phyloP scores from a whole-genome alignment of 768 basidiomycete species.

The Agrocybe chaxingu region DNA sequence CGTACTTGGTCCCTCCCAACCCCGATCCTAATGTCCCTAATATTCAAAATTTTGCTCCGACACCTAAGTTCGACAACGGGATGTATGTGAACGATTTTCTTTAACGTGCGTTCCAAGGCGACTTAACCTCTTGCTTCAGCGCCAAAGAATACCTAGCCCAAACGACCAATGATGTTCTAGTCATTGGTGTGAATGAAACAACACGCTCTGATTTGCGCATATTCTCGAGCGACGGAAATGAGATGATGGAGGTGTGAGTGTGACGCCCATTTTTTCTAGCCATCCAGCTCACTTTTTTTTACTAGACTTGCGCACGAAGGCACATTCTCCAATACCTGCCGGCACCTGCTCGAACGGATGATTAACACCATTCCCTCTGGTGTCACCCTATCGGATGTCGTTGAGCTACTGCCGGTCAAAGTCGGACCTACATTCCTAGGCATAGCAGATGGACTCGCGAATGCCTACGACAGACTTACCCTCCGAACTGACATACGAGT shows the following conservation, averaged over 20 bases:
- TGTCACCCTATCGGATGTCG: constrained; percentile 35
- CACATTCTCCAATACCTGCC: constrained; percentile 29
- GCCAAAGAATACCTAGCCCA: constrained; percentile 37
- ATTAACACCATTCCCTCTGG: constrained; percentile 38
- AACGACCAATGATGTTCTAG: constrained; percentile 35
- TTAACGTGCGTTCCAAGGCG: not conserved
- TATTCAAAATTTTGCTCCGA: constrained; percentile 30
- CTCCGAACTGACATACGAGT: too few species aligned
- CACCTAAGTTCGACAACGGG: constrained; percentile 30
- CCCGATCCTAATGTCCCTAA: constrained; percentile 15
- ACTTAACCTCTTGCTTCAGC: constrained; percentile 16
- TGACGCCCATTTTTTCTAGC: not conserved
- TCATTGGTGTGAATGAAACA: constrained; percentile 29
- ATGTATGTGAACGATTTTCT: constrained; percentile 24
- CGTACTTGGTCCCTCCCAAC: constrained; percentile 29
- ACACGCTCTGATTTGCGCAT: constrained; percentile 37
- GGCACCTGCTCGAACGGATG: constrained; percentile 36
- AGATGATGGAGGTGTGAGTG: constrained; percentile 36
- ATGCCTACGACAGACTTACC: too few species aligned
- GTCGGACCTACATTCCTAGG: not conserved
- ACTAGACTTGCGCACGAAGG: constrained; percentile 23
- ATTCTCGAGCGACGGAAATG: constrained; percentile 36
- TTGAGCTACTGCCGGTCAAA: constrained; percentile 30
- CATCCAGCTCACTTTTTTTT: constrained; percentile 1
- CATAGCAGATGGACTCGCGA: too few species aligned